A percentile compares a stretch with the other conserved stretches of the same genome.
Evolutionary conservation across 225 moss, liverwort and hornwort genomes (phyloP).

Genomic region (Antitrichia curtipendula): DNA sequence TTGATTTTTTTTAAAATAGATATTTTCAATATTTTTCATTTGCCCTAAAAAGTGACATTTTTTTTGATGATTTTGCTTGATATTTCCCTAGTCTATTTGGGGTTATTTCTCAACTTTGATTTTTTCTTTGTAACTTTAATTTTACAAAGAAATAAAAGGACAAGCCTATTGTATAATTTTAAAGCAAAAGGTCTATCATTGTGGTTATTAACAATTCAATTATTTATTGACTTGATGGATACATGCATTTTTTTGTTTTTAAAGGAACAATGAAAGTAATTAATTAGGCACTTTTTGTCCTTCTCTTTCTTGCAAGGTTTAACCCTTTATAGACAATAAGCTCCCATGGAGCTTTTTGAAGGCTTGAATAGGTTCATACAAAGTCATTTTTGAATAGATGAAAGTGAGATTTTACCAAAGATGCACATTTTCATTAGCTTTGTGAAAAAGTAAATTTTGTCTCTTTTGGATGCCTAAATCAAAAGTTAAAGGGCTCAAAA

Average conservation of each 20-base stretch:
- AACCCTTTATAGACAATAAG: not conserved
- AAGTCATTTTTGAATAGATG: not conserved
- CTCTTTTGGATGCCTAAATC: accelerated
- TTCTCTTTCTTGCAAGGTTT: not conserved
- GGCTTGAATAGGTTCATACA: not conserved
- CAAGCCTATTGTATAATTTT: not conserved
- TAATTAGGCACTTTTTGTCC: not conserved
- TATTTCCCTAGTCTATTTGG: accelerated
- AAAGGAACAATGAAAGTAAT: not conserved
- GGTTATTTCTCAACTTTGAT: no score
- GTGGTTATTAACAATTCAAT: not conserved
- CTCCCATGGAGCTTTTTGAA: not conserved
- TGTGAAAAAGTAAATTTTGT: not conserved
- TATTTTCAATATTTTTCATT: not conserved
- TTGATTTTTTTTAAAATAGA: not conserved
- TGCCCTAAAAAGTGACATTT: not conserved
- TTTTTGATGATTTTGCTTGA: not conserved
- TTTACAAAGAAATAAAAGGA: not conserved
- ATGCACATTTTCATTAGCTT: not conserved
- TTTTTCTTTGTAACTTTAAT: not conserved
- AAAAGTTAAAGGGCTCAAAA: not conserved
- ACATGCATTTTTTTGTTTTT: not conserved
- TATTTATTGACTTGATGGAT: not conserved
- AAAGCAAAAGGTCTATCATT: no score
- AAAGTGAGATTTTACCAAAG: not conserved